Conservation (phyloP, 495 filamentous ascomycete genomes). For the Jackrogersella multiformis region DNA sequence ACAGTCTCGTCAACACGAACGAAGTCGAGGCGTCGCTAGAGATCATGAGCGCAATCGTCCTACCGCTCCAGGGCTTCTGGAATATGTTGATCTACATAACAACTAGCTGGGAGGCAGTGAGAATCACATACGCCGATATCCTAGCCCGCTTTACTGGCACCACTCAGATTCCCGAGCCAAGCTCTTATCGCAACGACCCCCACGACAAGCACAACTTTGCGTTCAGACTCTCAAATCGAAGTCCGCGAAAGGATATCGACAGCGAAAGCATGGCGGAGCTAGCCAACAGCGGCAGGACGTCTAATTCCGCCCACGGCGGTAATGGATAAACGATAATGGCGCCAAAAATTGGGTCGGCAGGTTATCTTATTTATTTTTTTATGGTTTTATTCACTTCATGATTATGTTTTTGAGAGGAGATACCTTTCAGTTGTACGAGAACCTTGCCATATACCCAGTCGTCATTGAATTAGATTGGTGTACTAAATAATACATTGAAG, state of each 20-base stretch:
- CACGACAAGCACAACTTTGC: constrained; percentile 30
- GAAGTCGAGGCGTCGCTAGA: constrained; percentile 67
- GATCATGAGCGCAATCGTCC: constrained; percentile 74
- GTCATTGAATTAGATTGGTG: constrained; percentile 1
- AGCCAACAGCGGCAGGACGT: constrained; percentile 41
- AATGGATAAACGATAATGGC: constrained; percentile 4
- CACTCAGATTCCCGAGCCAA: constrained; percentile 27
- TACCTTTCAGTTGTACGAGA: constrained; percentile 11
- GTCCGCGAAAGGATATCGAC: constrained; percentile 28
- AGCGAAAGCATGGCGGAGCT: constrained; percentile 58
- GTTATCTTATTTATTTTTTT: neutral
- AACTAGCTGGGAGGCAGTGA: constrained; percentile 64
- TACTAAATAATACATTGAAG: constrained; percentile 9
- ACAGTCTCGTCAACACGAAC: constrained; percentile 67
- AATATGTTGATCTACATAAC: constrained; percentile 82
- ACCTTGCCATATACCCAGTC: constrained; percentile 12
- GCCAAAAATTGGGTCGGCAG: neutral
- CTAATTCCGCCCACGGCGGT: constrained; percentile 19
- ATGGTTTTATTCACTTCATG: constrained; percentile 1
- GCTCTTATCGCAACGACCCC: constrained; percentile 31
- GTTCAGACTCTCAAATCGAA: constrained; percentile 33
- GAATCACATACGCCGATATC: constrained; percentile 47
- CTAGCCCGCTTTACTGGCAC: neutral
- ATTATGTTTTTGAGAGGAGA: constrained; percentile 7
- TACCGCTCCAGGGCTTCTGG: constrained; percentile 89